These are phyloP conservation scores for Aspergillus indologenus DNA, from an alignment of 495 filamentous ascomycete genomes.

Conservation along the genomic window DNA sequence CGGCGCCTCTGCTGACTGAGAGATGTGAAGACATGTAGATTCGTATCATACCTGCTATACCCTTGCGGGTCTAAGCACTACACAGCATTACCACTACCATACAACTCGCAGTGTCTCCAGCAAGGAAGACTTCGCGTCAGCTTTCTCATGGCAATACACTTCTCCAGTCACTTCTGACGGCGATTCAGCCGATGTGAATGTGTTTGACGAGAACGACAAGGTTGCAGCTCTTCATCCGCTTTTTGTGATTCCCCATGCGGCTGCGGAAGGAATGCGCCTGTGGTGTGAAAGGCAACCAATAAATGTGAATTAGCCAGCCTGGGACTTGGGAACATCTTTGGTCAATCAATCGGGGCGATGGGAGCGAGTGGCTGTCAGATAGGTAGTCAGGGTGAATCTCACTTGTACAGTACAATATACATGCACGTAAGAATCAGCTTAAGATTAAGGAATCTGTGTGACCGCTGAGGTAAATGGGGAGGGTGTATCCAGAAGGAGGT, in stretches of 20 bases:
- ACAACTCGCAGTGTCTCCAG: conserved; percentile 35
- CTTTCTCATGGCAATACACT: conserved; percentile 64
- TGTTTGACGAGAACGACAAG: conserved; percentile 49
- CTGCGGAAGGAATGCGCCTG: conserved; percentile 57
- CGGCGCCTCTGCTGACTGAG: conserved; percentile 1
- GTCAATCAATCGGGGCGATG: background rate
- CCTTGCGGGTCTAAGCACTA: conserved; percentile 77
- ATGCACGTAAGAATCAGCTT: background rate
- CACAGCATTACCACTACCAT: conserved; percentile 73
- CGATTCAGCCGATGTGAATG: conserved; percentile 30
- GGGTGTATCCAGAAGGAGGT: background rate
- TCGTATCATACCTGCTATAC: conserved; percentile 92
- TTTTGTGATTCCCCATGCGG: conserved; percentile 74
- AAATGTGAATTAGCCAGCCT: background rate
- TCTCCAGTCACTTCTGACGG: conserved; percentile 49
- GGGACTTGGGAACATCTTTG: background rate
- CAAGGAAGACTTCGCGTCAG: conserved; percentile 42
- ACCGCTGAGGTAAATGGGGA: background rate
- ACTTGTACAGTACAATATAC: conserved; percentile 9
- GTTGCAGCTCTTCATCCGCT: conserved; percentile 69
- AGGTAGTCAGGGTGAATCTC: no score
- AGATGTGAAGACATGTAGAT: conserved; percentile 61
- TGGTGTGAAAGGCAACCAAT: conserved; percentile 54
- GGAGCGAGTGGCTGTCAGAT: background rate
- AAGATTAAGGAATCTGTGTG: background rate